Evolutionary conservation across 73 alveolate genomes (phyloP), one percentile per base, ranked within the genome.

Genomic region (Blepharisma stoltei): DNA sequence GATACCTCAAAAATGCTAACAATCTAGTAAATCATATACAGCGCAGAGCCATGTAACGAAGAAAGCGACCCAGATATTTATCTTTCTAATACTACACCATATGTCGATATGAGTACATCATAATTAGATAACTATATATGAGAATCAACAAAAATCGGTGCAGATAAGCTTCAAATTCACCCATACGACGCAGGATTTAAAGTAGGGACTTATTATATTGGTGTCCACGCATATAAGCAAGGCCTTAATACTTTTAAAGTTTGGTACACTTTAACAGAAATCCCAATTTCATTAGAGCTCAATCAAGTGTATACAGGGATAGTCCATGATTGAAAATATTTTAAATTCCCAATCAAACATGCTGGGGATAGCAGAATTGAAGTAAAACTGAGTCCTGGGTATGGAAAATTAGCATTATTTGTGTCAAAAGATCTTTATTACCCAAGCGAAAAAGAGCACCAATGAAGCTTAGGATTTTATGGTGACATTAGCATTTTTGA

Each of bases 11-110:
- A 52, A 52, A 52, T 52, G 66, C 4, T 52, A 3, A 52, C 66
- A 14, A 20, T 52, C n/a, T 14, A 14, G 66, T 52, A 52, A 52
- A 52, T 2, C n/a, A 14, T 20, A 52, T 20, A 14, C 23, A 52
- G 66, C 66, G 76, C 76, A 9, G 76, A 60, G 49, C 76, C 76
- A 11, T 60, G 76, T 38, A 55, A 83, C 65, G 91, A 83, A 8
- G 84, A 83, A 43, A 68, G 84, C 32, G 91, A 83, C 68, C 91
- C 91, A 2, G 91, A 83, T 54, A 11, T 83, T 41, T 83, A 83
- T 41, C 14, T 83, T 21, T 20, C 69, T 21, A 50, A 50, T 44
- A 54, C 81, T 6, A 44, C 79, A 6, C 87, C 91, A 20, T 37
- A 54, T 43, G 91, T 83, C 7, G 45, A 76, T 70, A 25, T 44